Evolutionary conservation across 257 asterid species (phyloP), one percentile per base, ranked within the genome.

Genomic region (Coffea eugenioides): DNA sequence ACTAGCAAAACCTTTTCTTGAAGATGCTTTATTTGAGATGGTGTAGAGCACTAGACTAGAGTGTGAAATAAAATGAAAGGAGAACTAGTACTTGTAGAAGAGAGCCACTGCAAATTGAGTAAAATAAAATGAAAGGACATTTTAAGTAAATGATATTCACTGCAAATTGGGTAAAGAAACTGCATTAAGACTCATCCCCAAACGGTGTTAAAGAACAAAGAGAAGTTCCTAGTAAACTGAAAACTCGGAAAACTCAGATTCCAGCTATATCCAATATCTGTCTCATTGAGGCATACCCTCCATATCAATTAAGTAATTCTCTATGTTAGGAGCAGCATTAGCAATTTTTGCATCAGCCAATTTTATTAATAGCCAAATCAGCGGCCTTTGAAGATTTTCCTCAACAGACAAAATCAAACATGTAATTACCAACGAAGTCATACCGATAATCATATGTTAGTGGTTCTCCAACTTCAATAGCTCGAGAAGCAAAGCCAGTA

Each of bases 361-460:
- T 27, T 27, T 27, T 27, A 27, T 27, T 27, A 27, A 27, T 27
- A 27, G 27, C 27, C 27, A 27, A 27, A 27, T 21, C 20, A 54
- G 61, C 61, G 2, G 23, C 61, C 61, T 54, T 54, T 6, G 6
- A 54, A 54, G 23, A 21, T 54, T 54, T 6, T 2, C 23, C 8
- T 2, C 4, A 54, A 54, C 23, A 21, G n/a, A 56, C 8, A 56
- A 54, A 18, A 7, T 39, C 2, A 18, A 56, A 18, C 6, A 56
- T 18, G 27, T 27, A 56, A 56, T 56, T 56, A 56, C n/a, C n/a
- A 21, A 76, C 61, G 69, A 52, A 20, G 70, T 69, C 93, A 71
- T 88, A 95, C 99, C 94, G 85, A 82, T 95, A 95, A 83, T 95
- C 98, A 54, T 95, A 95, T 80, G 99, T 93, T 82, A 95, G 83